Conservation (phyloP, 352 stramenopile species). For the Phytophthora podocarpi region DNA sequence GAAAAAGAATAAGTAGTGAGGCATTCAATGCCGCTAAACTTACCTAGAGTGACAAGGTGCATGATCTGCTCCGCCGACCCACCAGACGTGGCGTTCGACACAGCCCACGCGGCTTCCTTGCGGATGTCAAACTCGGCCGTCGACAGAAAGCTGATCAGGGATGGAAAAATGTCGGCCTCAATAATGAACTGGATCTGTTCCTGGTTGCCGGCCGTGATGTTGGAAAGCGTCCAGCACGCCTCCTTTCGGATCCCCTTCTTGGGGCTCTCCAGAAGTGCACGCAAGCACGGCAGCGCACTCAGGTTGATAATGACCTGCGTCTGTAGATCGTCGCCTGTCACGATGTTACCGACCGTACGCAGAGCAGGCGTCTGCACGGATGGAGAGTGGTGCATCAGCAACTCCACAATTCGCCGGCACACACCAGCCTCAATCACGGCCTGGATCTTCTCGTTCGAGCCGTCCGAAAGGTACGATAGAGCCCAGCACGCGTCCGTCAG, state of each 20-base stretch:
- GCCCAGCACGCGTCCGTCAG: constrained; percentile 99
- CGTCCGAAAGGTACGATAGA: constrained; percentile 98
- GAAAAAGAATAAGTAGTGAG: background rate
- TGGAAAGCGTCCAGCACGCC: constrained; percentile 99
- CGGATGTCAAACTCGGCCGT: constrained; percentile 98
- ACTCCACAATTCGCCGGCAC: constrained; percentile 96
- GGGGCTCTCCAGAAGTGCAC: constrained; percentile 92
- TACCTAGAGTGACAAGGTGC: constrained; percentile 95
- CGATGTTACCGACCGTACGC: constrained; percentile 97
- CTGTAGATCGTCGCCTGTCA: constrained; percentile 99
- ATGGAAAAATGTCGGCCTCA: constrained; percentile 97
- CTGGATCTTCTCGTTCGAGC: constrained; percentile 99
- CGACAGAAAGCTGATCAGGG: constrained; percentile 96
- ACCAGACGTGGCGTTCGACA: constrained; percentile 97
- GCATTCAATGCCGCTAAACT: background rate
- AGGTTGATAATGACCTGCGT: constrained; percentile 99
- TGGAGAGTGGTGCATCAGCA: constrained; percentile 87
- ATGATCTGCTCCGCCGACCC: constrained; percentile 96
- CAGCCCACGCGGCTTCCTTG: constrained; percentile 99
- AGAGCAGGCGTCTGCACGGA: constrained; percentile 86
- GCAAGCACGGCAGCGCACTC: constrained; percentile 96
- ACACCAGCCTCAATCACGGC: constrained; percentile 98
- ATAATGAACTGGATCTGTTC: constrained; percentile 99
- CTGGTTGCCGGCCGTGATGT: constrained; percentile 99
- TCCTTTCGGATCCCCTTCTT: constrained; percentile 99